Base-by-base conservation (phyloP, 176 grass and related monocot genomes). In the Aegilops longissima region DNA sequence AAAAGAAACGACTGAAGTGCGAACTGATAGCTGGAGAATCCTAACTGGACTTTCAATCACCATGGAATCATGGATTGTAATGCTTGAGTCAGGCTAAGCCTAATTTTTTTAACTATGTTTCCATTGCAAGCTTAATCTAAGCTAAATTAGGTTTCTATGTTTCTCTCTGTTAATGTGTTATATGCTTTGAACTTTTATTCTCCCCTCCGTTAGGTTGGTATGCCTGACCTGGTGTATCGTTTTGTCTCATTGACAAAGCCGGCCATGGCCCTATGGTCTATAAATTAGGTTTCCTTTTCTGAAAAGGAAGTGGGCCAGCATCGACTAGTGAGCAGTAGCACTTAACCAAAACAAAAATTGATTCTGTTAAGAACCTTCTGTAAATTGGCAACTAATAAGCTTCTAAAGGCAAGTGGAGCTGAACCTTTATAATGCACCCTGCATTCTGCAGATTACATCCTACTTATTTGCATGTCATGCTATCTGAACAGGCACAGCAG, bases 401-500 rank as follows among this genome's bases (percentile, higher is more conserved):
- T 45, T 45, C 44, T 45, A 12, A 45, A 45, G 0, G 64, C 12
- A 87, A 16, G 31, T 77, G 49, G n/a, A 18, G 10, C n/a, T 44
- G 18, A 82, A 62, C 66, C 38, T 76, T 78, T 12, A 40, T 12
- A 79, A 68, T 80, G 54, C 9, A 71, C 17, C 62, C 49, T 88
- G 23, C 61, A 40, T 69, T 78, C 40, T 12, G 74, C 42, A 52
- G 70, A 83, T 64, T 44, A 23, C 42, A 20, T 5, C 36, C 31
- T 66, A 86, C 64, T 83, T 44, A 66, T 79, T 69, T 86, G 17
- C 16, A 31, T 89, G 29, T 68, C 33, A 72, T 81, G 18, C 74
- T 78, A 16, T 84, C 56, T 83, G 72, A 84, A 78, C 83, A 94
- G 94, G 94, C 76, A 97, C 91, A 81, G 94, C 94, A 9, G 94